Base-by-base conservation (phyloP, 192 early-diverging fungal species). In the Lunasporangiospora selenospora region DNA sequence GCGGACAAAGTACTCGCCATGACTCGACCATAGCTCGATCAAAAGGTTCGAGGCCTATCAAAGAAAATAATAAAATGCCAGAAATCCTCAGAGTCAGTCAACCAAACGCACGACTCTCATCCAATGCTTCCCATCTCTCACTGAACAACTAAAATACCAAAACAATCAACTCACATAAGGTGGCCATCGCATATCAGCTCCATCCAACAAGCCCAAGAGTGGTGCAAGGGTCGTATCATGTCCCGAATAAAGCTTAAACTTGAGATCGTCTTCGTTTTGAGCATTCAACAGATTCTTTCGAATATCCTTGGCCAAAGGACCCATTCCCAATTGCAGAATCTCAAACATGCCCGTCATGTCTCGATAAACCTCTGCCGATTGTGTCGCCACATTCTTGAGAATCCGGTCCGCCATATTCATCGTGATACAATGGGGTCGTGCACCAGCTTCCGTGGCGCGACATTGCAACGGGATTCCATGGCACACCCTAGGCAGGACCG, bases 161-260 rank as follows among this genome's bases (percentile, higher is more conserved):
- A 19, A 19, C 6, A 19, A 27, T 33, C 4, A 6, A 44, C 65
- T 54, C 54, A 67, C 67, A 58, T 63, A 73, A 7, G 69, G 60
- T 13, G 69, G 69, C 69, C 69, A 73, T n/a, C 61, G 55, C 59
- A 51, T 51, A 41, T 63, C 69, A 0, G 19, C 18, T 3, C 54
- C 42, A 23, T 63, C 60, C 21, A 73, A 29, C 27, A 73, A 43
- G 12, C 69, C 69, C 18, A 73, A 37, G 46, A 73, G 12, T 6
- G 69, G 69, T 13, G 36, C 8, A n/a, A 73, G 32, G 4, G 69
- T 73, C 1, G 69, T 73, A 21, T 73, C 69, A 19, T 73, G 69
- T 15, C 69, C 69, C 3, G 69, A 73, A 32, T 73, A 73, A 18
- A 73, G 34, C 4, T 18, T 41, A 11, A 73, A 47, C 1, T 48